A percentile compares a stretch with the other conserved stretches of the same genome.
phyloP scores from a whole-genome alignment of 2,329 filamentous ascomycete species.

The Fusarium phyllophilum region DNA sequence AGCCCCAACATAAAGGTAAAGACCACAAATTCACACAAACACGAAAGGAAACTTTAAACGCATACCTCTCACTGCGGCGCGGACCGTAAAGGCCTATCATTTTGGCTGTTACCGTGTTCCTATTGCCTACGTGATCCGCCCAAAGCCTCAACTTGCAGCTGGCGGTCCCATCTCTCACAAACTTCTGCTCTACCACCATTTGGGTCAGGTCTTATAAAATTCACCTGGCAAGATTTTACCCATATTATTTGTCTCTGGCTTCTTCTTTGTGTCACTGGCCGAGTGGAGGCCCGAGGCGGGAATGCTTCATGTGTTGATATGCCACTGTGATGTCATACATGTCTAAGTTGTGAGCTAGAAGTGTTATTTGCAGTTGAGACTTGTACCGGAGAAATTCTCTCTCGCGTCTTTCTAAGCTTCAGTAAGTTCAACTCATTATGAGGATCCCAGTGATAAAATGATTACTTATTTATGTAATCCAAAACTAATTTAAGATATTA shows the following conservation, averaged over 20 bases:
- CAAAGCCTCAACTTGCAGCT: not conserved
- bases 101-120: not conserved
- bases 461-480: not conserved
- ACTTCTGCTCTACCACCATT: not conserved
- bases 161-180: not conserved
- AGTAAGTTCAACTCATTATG: too few relatives aligned
- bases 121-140: not conserved
- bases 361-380: too few relatives aligned
- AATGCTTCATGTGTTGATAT: not conserved
- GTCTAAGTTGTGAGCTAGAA: too few relatives aligned
- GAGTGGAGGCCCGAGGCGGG: too few relatives aligned
- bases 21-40: not conserved
- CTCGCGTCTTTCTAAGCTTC: too few relatives aligned
- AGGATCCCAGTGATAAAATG: not conserved
- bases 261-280: not conserved
- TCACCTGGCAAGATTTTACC: rapidly evolving
- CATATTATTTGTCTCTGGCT: not conserved
- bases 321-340: not conserved
- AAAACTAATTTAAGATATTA: too few relatives aligned
- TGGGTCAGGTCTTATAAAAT: too few relatives aligned
- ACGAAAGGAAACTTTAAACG: not conserved
- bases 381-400: rapidly evolving
- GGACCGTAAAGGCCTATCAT: too few relatives aligned
- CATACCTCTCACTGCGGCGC: rapidly evolving
- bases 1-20: not conserved